Evolutionary conservation across 352 stramenopile genomes (phyloP).

Genomic region (Thalassiosira livingstoniorum): DNA sequence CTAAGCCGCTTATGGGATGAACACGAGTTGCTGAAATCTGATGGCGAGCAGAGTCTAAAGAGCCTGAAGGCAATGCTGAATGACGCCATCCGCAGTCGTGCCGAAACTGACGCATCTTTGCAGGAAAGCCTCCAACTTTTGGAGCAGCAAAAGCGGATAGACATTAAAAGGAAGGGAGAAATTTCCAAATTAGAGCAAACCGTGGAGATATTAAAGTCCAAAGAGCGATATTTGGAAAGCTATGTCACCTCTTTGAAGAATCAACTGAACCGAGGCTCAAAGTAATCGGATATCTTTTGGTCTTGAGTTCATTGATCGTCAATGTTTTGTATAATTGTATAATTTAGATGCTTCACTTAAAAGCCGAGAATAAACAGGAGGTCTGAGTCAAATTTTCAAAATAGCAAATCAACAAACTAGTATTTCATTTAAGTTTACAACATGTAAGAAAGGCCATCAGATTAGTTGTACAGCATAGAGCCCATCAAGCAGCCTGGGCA

Average conservation of each 20-base stretch:
- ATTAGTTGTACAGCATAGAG: no score
- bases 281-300: neutral
- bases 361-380: no score
- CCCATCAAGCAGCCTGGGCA: no score
- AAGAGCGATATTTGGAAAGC: conserved; percentile 62
- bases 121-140: conserved; percentile 62
- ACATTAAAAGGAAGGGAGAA: conserved; percentile 60
- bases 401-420: no score
- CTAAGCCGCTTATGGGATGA: conserved; percentile 41
- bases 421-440: no score
- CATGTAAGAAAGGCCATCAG: no score
- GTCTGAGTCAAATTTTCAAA: no score
- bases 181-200: conserved; percentile 62
- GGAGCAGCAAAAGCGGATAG: conserved; percentile 58
- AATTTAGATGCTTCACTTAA: no score
- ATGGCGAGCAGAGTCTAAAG: conserved; percentile 32
- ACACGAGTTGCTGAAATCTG: conserved; percentile 46
- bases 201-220: conserved; percentile 59
- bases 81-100: conserved; percentile 52
- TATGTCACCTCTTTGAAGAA: conserved; percentile 58
- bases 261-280: conserved; percentile 43
- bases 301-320: no score
- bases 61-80: conserved; percentile 60
- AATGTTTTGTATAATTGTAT: no score
- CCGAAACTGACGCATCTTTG: conserved; percentile 47